phyloP scores from a whole-genome alignment of 139 green algal genomes.

The Chlamydomonas incerta region DNA sequence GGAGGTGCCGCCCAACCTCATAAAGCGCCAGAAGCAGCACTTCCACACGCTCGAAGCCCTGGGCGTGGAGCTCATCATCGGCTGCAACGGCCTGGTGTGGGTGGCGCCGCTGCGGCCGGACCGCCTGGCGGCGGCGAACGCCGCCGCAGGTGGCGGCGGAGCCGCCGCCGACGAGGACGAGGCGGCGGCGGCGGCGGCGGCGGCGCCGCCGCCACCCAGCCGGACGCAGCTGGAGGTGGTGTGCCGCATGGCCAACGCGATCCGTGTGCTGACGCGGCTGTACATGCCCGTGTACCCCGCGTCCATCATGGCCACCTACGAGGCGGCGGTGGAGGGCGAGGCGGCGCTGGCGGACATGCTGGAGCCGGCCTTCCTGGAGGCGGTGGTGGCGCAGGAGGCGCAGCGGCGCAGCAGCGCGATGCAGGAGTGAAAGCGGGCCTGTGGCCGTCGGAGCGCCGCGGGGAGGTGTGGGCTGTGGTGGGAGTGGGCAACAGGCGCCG shows the following conservation, averaged over 20 bases:
- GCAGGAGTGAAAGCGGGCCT: constrained; percentile 2
- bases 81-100: constrained; percentile 89
- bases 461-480: no score
- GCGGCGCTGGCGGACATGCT: constrained; percentile 65
- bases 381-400: constrained; percentile 59
- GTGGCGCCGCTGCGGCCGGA: constrained; percentile 58
- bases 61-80: constrained; percentile 84
- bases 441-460: no score
- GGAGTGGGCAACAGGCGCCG: no score
- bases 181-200: neutral
- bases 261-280: constrained; percentile 72
- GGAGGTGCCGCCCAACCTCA: constrained; percentile 72
- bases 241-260: constrained; percentile 65
- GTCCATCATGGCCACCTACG: constrained; percentile 65
- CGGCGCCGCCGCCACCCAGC: neutral
- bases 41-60: constrained; percentile 73
- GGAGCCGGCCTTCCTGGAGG: constrained; percentile 59
- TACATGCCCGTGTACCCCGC: constrained; percentile 72
- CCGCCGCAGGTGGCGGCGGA: neutral
- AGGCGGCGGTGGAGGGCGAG: constrained; percentile 50
- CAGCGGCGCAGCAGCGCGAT: constrained; percentile 22
- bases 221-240: constrained; percentile 63
- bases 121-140: neutral
- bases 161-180: neutral
- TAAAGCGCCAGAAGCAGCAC: constrained; percentile 89